These are phyloP conservation scores for Bruguiera hainesii DNA, from an alignment of 441 rosid genomes.

Conservation along the genomic window DNA sequence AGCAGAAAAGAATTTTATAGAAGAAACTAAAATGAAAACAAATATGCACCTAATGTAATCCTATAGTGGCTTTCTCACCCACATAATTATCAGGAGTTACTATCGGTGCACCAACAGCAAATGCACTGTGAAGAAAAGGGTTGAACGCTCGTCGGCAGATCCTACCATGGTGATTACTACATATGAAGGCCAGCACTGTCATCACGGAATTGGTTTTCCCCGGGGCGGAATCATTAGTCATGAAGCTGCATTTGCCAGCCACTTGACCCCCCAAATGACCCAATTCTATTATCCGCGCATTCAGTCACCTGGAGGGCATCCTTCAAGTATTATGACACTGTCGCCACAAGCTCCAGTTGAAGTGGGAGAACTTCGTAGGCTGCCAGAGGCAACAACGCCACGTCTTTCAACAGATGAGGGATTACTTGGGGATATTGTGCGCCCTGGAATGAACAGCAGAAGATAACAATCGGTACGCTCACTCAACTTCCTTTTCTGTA, in stretches of 20 bases:
- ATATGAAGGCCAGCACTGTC: conserved; percentile 96
- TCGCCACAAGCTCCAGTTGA: conserved; percentile 27
- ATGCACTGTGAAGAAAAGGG: conserved; percentile 95
- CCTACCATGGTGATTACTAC: conserved; percentile 78
- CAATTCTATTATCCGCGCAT: conserved; percentile 45
- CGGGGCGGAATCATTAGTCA: conserved; percentile 65
- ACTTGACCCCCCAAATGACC: conserved; percentile 40
- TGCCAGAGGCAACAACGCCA: conserved; percentile 12
- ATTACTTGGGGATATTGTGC: conserved; percentile 84
- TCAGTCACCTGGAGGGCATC: conserved; percentile 33
- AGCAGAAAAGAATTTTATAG: not conserved
- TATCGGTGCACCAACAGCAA: conserved; percentile 85
- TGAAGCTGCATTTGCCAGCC: conserved; percentile 45
- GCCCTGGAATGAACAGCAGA: conserved; percentile 54
- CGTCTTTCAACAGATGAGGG: conserved; percentile 53
- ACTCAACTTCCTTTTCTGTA: conserved; percentile 2
- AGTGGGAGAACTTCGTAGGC: conserved; percentile 16
- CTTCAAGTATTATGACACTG: conserved; percentile 22
- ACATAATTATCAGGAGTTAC: conserved; percentile 82
- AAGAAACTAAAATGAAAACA: too few species aligned
- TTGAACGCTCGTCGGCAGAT: conserved; percentile 85
- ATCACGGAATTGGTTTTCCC: conserved; percentile 73
- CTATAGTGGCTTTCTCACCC: conserved; percentile 33
- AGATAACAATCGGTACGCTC: conserved; percentile 28
- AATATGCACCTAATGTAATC: too few species aligned